Evolutionary conservation across 257 asterid species (phyloP).

Genomic region (Nicotiana otophora): DNA sequence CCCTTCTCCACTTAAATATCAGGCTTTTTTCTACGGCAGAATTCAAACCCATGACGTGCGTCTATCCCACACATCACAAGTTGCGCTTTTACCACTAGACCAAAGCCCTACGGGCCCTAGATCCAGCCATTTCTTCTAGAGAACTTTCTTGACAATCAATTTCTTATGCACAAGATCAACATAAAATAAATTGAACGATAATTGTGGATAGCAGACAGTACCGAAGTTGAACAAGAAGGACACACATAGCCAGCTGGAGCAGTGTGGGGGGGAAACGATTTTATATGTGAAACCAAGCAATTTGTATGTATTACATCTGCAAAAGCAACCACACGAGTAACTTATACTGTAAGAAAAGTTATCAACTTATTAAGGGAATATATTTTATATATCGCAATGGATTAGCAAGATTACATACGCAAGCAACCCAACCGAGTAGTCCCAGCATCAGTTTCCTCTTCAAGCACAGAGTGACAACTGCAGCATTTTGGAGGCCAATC

Average conservation of each 20-base stretch:
- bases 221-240: conserved; percentile 73
- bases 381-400: neutral
- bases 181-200: neutral
- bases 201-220: conserved; percentile 23
- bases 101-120: neutral
- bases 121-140: neutral
- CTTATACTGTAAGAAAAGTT: neutral
- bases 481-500: conserved; percentile 99
- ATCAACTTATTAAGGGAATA: neutral
- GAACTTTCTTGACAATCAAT: neutral
- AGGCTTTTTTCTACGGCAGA: neutral
- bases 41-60: neutral
- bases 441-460: conserved; percentile 56
- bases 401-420: conserved; percentile 52
- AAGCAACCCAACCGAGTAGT: conserved; percentile 93
- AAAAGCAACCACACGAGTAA: conserved; percentile 10
- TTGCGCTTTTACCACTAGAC: neutral
- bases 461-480: conserved; percentile 66
- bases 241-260: conserved; percentile 87
- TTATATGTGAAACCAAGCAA: conserved; percentile 74
- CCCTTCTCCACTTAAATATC: neutral
- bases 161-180: neutral
- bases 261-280: conserved; percentile 71
- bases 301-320: conserved; percentile 72
- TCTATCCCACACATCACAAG: neutral